Conservation (phyloP, 2,329 filamentous ascomycete species). For the Xylariaceae sp. region DNA sequence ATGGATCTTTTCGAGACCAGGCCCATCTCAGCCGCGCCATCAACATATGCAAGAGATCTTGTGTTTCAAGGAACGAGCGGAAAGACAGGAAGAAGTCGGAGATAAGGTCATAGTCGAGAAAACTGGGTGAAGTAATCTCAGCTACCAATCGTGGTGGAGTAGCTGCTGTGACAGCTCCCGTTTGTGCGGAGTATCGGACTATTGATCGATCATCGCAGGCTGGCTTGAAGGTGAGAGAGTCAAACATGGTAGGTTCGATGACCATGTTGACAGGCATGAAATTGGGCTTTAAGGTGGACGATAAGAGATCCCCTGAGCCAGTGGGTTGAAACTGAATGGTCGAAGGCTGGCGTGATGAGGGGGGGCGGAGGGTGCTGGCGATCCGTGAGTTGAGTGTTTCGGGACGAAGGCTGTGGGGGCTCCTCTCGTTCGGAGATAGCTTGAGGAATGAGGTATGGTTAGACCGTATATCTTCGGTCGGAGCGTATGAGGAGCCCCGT, state of each 20-base stretch:
- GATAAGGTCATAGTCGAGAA: slow-evolving; percentile 93
- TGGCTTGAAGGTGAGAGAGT: slow-evolving; percentile 73
- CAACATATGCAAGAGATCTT: slow-evolving; percentile 76
- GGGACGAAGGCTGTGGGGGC: slow-evolving; percentile 25
- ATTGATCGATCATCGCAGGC: slow-evolving; percentile 72
- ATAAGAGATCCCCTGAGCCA: slow-evolving; percentile 20
- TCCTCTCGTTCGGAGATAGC: slow-evolving; percentile 33
- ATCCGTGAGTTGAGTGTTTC: slow-evolving; percentile 32
- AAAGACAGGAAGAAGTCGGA: slow-evolving; percentile 98
- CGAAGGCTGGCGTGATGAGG: slow-evolving; percentile 32
- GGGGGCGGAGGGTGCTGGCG: slow-evolving; percentile 37
- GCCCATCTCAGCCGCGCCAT: slow-evolving; percentile 86
- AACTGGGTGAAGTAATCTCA: slow-evolving; percentile 92
- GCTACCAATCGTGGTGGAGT: slow-evolving; percentile 88
- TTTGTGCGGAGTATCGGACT: slow-evolving; percentile 72
- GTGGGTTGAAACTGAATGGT: slow-evolving; percentile 18
- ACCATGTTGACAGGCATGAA: slow-evolving; percentile 47
- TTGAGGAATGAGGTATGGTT: slow-evolving; percentile 52
- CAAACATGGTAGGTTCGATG: slow-evolving; percentile 75
- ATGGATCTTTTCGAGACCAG: slow-evolving; percentile 71
- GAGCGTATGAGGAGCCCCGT: slow-evolving; percentile 75
- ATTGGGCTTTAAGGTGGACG: slow-evolving; percentile 41
- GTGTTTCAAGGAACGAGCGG: slow-evolving; percentile 75
- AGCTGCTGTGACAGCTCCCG: slow-evolving; percentile 77
- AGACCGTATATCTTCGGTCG: slow-evolving; percentile 66